These are phyloP conservation scores for Kurtzmaniella cleridarum DNA, from an alignment of 805 yeast species.

Conservation along the genomic window DNA sequence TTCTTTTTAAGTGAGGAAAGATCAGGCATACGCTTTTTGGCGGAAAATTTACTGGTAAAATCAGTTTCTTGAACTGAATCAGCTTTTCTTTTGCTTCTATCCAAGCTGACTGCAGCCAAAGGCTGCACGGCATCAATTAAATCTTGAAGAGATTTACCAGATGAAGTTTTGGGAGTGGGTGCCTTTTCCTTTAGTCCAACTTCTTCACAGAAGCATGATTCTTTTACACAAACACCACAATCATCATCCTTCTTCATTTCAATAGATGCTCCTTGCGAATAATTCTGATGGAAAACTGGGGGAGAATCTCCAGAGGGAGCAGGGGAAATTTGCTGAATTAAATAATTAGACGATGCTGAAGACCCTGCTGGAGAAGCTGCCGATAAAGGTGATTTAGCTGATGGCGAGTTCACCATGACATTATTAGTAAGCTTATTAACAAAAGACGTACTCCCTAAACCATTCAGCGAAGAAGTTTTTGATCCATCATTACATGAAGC, in stretches of 20 bases:
- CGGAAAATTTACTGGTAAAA: conserved; percentile 45
- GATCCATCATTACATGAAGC: not conserved
- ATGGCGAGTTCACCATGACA: conserved; percentile 4
- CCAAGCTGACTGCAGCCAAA: conserved; percentile 60
- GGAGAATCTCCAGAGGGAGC: conserved; percentile 49
- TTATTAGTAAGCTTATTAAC: conserved; percentile 8
- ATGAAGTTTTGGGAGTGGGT: conserved; percentile 6
- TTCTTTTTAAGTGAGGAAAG: conserved; percentile 23
- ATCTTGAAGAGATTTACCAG: conserved; percentile 19
- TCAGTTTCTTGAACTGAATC: conserved; percentile 40
- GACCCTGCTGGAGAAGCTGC: conserved; percentile 4
- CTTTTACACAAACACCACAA: conserved; percentile 67
- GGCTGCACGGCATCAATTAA: conserved; percentile 47
- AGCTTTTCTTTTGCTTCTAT: conserved; percentile 20
- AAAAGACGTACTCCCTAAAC: conserved; percentile 9
- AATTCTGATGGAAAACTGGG: conserved; percentile 17
- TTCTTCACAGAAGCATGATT: conserved; percentile 60
- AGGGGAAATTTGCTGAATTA: conserved; percentile 46
- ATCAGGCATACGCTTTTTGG: conserved; percentile 32
- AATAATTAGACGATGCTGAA: conserved; percentile 23
- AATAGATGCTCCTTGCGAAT: conserved; percentile 1
- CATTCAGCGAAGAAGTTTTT: not conserved
- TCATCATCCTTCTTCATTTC: conserved; percentile 12
- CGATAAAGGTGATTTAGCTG: not conserved
- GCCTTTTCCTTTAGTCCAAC: conserved; percentile 36